phyloP scores from a whole-genome alignment of 805 yeast species.

The Candida montana region DNA sequence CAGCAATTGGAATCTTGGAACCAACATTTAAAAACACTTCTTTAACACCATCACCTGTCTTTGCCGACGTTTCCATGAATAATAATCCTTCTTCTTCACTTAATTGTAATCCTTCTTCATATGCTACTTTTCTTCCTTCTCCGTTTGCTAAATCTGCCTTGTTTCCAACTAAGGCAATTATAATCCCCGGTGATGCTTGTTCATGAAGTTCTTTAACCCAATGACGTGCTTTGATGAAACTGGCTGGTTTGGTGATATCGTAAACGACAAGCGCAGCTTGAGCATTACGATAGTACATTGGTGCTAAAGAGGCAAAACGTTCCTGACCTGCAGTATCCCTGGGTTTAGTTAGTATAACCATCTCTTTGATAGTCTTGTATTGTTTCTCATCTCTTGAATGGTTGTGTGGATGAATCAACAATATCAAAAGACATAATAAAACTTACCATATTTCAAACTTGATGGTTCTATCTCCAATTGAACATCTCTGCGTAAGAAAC shows the following conservation, averaged over 20 bases:
- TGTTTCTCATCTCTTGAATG: too few relatives aligned
- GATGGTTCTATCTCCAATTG: conserved; percentile 78
- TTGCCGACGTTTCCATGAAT: conserved; percentile 93
- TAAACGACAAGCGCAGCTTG: conserved; percentile 95
- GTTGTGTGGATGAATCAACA: too few relatives aligned
- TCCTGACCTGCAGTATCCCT: conserved; percentile 97
- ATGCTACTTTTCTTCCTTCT: conserved; percentile 66
- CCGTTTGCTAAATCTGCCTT: conserved; percentile 73
- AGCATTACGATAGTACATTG: conserved; percentile 96
- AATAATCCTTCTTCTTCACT: conserved; percentile 89
- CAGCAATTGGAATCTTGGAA: conserved; percentile 60
- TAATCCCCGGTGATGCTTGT: conserved; percentile 87
- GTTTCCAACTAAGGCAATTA: conserved; percentile 92
- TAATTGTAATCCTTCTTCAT: conserved; percentile 78
- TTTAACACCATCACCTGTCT: conserved; percentile 81
- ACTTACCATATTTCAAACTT: conserved; percentile 81
- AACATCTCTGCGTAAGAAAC: conserved; percentile 87
- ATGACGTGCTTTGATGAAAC: conserved; percentile 93
- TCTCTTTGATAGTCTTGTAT: too few relatives aligned
- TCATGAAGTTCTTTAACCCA: conserved; percentile 97
- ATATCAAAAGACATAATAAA: not conserved
- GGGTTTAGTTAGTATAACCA: too few relatives aligned
- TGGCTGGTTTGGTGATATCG: conserved; percentile 91
- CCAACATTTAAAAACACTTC: conserved; percentile 91
- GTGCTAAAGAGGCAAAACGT: conserved; percentile 91